Base-by-base conservation (phyloP, 345 rosid genomes). In the Populus euphratica region DNA sequence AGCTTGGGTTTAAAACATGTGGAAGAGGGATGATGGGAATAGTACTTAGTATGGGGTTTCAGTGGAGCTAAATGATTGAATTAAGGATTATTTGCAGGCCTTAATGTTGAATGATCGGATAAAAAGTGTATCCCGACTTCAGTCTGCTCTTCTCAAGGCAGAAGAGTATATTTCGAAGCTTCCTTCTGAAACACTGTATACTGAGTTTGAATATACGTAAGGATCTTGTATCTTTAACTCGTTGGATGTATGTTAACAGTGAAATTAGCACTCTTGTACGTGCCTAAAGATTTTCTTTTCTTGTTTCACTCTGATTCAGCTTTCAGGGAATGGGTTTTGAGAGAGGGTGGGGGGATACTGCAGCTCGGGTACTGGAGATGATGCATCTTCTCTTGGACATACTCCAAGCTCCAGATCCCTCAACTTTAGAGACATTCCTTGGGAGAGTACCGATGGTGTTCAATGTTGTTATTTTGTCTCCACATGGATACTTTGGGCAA, bases 321-420 rank as follows among this genome's bases (percentile, higher is more conserved):
- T 52, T 94, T 49, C 99, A 96, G 84, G 99, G 92, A 79, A 81
- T 89, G 97, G 99, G 99, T 69, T 94, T 96, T 85, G 99, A 92
- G 92, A 92, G 86, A 89, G 99, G 99, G 52, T 96, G 99, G 99
- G 99, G 99, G 27, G 98, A 94, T 80, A 91, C 91, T 69, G 98
- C 99, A 41, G 86, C 38, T 10, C 80, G 91, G 82, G 98, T 91
- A 5, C 79, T 89, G 64, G 92, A 92, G 83, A 91, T 84, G 88
- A 89, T 92, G 85, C 91, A 91, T 85, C 98, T 94, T 68, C 94
- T 96, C 73, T 85, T 83, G 75, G 99, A 94, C 84, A 94, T 92
- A 73, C 93, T 96, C 81, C 98, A 96, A 76, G 98, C 99, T 73
- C 99, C 99, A 12, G 99, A 94, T 84, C 99, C 99, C 39, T 86